Evolutionary conservation across 495 filamentous ascomycete genomes (phyloP).

Genomic region (Penicillium canescens): DNA sequence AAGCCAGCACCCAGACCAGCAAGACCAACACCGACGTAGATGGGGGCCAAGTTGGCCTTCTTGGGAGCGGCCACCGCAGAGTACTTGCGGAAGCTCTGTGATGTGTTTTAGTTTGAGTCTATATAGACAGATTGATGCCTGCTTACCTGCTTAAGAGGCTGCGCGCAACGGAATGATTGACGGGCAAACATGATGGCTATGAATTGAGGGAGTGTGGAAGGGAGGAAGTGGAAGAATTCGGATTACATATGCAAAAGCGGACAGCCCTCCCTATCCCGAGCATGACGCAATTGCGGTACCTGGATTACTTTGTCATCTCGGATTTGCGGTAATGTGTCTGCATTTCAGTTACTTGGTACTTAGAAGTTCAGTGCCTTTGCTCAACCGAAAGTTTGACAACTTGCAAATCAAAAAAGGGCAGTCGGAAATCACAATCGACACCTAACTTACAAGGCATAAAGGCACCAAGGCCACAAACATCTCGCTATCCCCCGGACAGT

Average conservation of each 20-base stretch:
- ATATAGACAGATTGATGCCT: background rate
- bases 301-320: background rate
- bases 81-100: constrained; percentile 53
- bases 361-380: too few species aligned
- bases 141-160: constrained; percentile 51
- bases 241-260: constrained; percentile 24
- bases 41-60: constrained; percentile 41
- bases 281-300: constrained; percentile 32
- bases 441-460: background rate
- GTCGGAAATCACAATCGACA: background rate
- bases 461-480: too few species aligned
- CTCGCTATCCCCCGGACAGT: too few species aligned
- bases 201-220: constrained; percentile 13
- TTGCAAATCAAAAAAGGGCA: background rate
- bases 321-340: background rate
- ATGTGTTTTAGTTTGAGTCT: background rate
- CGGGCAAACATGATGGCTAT: constrained; percentile 48
- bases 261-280: constrained; percentile 14
- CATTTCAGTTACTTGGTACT: too few species aligned
- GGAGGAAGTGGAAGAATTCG: constrained; percentile 25
- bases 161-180: constrained; percentile 48
- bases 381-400: background rate
- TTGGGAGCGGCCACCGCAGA: constrained; percentile 46
- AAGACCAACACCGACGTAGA: constrained; percentile 42
- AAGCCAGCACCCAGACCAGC: constrained; percentile 44